These are phyloP conservation scores for Aspergillus bertholletiae DNA, from an alignment of 495 filamentous ascomycete species.

Conservation along the genomic window DNA sequence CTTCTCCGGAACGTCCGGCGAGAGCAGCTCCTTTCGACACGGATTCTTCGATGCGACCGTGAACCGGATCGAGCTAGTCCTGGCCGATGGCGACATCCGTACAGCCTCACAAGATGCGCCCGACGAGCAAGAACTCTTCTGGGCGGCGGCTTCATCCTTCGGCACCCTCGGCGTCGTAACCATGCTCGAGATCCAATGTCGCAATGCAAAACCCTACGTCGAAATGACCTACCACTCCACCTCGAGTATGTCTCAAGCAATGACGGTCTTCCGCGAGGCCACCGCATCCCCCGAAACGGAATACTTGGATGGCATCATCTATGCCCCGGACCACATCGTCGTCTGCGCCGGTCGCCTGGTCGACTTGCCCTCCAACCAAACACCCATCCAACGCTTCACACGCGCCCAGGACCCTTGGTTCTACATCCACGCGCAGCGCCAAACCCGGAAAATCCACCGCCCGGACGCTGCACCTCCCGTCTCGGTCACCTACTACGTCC, in stretches of 20 bases:
- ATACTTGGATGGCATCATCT: conserved; percentile 55
- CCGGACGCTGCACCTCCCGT: neutral
- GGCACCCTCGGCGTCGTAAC: conserved; percentile 54
- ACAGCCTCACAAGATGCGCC: conserved; percentile 27
- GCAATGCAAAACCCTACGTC: conserved; percentile 45
- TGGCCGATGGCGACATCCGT: conserved; percentile 49
- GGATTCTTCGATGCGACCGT: conserved; percentile 55
- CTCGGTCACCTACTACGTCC: conserved; percentile 41
- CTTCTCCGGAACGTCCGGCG: conserved; percentile 52
- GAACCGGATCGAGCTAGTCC: conserved; percentile 49
- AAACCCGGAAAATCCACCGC: conserved; percentile 1
- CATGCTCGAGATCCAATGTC: conserved; percentile 48
- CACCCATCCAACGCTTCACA: conserved; percentile 39
- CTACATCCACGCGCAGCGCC: conserved; percentile 47
- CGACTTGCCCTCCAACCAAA: conserved; percentile 13
- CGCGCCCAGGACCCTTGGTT: conserved; percentile 54
- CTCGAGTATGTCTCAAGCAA: conserved; percentile 33
- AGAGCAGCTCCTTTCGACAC: conserved; percentile 53
- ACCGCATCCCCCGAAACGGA: conserved; percentile 39
- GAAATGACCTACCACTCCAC: conserved; percentile 47
- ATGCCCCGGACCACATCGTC: conserved; percentile 36
- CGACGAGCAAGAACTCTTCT: conserved; percentile 43
- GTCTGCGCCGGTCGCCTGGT: conserved; percentile 47
- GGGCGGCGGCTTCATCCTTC: conserved; percentile 48
- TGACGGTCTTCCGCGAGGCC: conserved; percentile 29